Conservation (phyloP, 257 asterid genomes). For the Parsonsia alboflavescens region DNA sequence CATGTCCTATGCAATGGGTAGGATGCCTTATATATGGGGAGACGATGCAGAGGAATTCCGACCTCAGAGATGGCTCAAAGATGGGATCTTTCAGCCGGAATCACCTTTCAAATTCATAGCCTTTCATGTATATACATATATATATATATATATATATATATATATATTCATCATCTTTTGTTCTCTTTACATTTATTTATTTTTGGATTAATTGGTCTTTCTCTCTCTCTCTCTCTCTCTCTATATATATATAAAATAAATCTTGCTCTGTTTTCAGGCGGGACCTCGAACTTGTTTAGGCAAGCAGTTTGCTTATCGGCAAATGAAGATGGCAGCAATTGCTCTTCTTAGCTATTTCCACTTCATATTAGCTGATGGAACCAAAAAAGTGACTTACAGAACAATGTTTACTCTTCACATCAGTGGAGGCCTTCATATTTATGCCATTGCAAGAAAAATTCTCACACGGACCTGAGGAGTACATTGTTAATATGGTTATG, state of each 20-base stretch:
- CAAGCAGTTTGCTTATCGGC: conserved; percentile 61
- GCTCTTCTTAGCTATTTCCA: conserved; percentile 48
- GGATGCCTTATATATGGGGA: conserved; percentile 68
- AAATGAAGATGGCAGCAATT: conserved; percentile 61
- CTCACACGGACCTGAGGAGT: background rate
- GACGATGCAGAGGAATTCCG: conserved; percentile 55
- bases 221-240: no score
- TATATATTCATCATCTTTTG: no score
- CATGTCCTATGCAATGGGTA: conserved; percentile 68
- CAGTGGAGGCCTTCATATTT: conserved; percentile 45
- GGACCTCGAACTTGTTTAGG: conserved; percentile 71
- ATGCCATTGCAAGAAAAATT: conserved; percentile 38
- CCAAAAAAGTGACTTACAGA: conserved; percentile 46
- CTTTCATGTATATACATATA: conserved; percentile 58
- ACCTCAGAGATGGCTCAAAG: conserved; percentile 70
- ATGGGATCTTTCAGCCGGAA: conserved; percentile 55
- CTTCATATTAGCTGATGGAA: conserved; percentile 41
- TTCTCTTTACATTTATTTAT: no score
- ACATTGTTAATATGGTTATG: no score
- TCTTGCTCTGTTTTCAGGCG: conserved; percentile 32
- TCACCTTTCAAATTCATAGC: conserved; percentile 73
- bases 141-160: no score
- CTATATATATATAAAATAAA: background rate
- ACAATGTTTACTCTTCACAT: conserved; percentile 70
- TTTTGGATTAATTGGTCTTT: no score